phyloP scores from a whole-genome alignment of 495 filamentous ascomycete species.

The Amniculicola lignicola region DNA sequence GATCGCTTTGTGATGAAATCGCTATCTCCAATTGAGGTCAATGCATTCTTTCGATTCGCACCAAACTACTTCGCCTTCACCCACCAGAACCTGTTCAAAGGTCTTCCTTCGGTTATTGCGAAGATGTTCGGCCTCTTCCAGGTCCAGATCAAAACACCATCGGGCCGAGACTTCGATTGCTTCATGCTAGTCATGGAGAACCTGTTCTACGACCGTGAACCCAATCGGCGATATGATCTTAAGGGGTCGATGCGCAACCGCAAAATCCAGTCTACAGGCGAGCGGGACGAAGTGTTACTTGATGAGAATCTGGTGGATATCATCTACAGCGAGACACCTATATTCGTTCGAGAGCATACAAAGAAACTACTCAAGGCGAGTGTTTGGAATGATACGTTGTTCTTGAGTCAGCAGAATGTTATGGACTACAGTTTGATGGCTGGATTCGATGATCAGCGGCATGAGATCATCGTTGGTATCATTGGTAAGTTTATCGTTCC shows the following conservation, averaged over 20 bases:
- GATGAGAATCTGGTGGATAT: slow-evolving; percentile 99
- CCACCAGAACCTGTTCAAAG: slow-evolving; percentile 92
- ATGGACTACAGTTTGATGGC: slow-evolving; percentile 99
- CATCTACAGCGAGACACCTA: slow-evolving; percentile 85
- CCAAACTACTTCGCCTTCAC: slow-evolving; percentile 97
- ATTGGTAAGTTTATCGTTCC: slow-evolving; percentile 50
- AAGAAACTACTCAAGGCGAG: slow-evolving; percentile 81
- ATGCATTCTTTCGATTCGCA: slow-evolving; percentile 90
- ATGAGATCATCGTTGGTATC: slow-evolving; percentile 93
- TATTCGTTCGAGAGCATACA: slow-evolving; percentile 90
- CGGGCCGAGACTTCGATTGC: slow-evolving; percentile 90
- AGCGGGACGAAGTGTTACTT: slow-evolving; percentile 91
- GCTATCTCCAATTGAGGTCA: slow-evolving; percentile 82
- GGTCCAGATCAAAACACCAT: slow-evolving; percentile 90
- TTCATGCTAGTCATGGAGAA: slow-evolving; percentile 97
- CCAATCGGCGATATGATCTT: slow-evolving; percentile 83
- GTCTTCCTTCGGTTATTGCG: slow-evolving; percentile 92
- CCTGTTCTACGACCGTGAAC: slow-evolving; percentile 91
- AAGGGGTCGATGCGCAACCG: slow-evolving; percentile 99
- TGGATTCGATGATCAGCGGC: slow-evolving; percentile 82
- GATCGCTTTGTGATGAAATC: slow-evolving; percentile 91
- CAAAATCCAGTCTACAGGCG: slow-evolving; percentile 89
- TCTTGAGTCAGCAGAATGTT: slow-evolving; percentile 85
- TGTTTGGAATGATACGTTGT: slow-evolving; percentile 95
- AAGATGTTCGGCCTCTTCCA: slow-evolving; percentile 99